Evolutionary conservation across 768 basidiomycete genomes (phyloP).

Genomic region (Kwoniella europaea): DNA sequence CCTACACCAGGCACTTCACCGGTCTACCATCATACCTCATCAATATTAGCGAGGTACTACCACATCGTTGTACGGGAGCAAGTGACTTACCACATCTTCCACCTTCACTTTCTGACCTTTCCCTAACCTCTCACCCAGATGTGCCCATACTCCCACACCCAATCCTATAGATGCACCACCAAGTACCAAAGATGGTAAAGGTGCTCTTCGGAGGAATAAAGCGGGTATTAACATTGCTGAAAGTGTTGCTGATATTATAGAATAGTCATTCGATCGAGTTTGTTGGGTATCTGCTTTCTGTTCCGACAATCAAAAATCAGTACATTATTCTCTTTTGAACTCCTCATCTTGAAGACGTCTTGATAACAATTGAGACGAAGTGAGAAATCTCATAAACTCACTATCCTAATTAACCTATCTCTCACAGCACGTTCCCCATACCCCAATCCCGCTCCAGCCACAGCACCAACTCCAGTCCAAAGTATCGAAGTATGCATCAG

Average conservation of each 20-base stretch:
- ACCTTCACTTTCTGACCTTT: constrained; percentile 46
- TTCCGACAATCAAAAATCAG: background rate
- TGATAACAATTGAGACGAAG: too few species aligned
- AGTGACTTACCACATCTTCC: constrained; percentile 48
- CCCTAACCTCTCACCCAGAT: constrained; percentile 36
- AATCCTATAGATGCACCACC: constrained; percentile 55
- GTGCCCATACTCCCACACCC: constrained; percentile 45
- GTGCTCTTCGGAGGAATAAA: constrained; percentile 51
- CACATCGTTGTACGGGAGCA: background rate
- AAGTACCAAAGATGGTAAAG: constrained; percentile 39
- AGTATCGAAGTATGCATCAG: constrained; percentile 36
- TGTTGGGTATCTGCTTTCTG: constrained; percentile 36
- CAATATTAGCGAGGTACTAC: too few species aligned
- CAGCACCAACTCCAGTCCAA: constrained; percentile 36
- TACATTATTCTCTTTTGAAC: too few species aligned
- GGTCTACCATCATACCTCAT: background rate
- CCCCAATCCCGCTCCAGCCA: constrained; percentile 33
- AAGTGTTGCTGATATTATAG: constrained; percentile 51
- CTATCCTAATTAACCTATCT: constrained; percentile 42
- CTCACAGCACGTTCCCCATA: constrained; percentile 41
- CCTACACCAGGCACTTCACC: constrained; percentile 19
- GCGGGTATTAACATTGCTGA: constrained; percentile 49
- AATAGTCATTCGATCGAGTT: constrained; percentile 53
- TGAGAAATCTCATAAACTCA: constrained; percentile 13
- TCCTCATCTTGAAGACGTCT: too few species aligned